A percentile compares a stretch with the other conserved stretches of the same genome.
phyloP scores from a whole-genome alignment of 352 stramenopile genomes.

The Globisporangium apiculatum region DNA sequence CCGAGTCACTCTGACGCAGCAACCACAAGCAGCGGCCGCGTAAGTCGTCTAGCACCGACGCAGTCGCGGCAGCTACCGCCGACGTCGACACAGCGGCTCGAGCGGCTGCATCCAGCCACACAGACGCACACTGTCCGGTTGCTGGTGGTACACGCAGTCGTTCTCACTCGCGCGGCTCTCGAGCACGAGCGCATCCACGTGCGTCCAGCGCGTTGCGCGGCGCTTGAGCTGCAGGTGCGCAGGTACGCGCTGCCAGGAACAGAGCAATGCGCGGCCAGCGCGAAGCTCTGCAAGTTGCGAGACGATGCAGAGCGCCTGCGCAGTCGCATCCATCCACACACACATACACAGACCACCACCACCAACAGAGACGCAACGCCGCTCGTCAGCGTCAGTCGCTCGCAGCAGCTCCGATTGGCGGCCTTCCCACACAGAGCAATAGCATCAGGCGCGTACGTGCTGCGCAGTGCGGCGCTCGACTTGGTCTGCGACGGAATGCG shows the following conservation, averaged over 20 bases:
- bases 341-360: too few species aligned
- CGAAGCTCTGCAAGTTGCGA: conserved; percentile 25
- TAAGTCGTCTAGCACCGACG: not conserved
- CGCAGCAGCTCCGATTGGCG: too few species aligned
- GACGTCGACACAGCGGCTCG: too few species aligned
- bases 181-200: conserved; percentile 8
- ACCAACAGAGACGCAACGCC: too few species aligned
- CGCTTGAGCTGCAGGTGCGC: conserved; percentile 20
- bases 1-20: conserved; percentile 1
- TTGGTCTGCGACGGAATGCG: not conserved
- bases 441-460: conserved; percentile 20
- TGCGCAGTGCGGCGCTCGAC: conserved; percentile 17
- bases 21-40: not conserved
- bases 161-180: conserved; percentile 19
- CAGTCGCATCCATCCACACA: not conserved
- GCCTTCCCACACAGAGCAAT: not conserved
- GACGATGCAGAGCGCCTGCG: conserved; percentile 21
- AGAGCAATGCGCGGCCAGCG: conserved; percentile 19
- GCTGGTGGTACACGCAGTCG: conserved; percentile 22
- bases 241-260: conserved; percentile 17
- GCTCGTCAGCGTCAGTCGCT: too few species aligned
- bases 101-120: not conserved
- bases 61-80: too few species aligned
- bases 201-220: conserved; percentile 15
- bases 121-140: conserved; percentile 1